Base-by-base conservation (phyloP, 768 basidiomycete species). In the Agaricus sinodeliciosus region DNA sequence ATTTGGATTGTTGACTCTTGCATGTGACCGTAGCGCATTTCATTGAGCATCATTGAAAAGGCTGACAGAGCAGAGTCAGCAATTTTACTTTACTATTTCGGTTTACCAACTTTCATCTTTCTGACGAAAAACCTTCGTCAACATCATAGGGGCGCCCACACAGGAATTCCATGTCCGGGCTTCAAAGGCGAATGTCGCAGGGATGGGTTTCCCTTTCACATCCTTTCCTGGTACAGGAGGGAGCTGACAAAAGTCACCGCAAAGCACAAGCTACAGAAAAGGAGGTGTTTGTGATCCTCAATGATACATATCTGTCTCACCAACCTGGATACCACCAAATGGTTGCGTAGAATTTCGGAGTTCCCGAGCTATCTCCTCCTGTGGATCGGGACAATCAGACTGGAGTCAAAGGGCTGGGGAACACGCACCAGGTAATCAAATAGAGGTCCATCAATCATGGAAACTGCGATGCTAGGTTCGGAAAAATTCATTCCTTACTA, bases 171-270 rank as follows among this genome's bases (percentile, higher is more conserved):
- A 95, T n/a, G 75, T 71, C 12, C 75, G 58, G 0, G 92, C 85
- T 50, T 94, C 90, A 62, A 96, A 94, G 3, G 86, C 83, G 65
- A 94, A 94, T 5, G 57, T 65, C 4, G 81, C 69, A 6, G 73
- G 69, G 28, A 82, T 72, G 9, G 75, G 39, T 58, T 77, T 54
- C 57, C 76, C 76, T 45, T 80, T 70, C 61, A 71, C 64, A 67
- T 77, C 60, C 58, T 75, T 67, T 31, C 70, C 72, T 11, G 78
- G 72, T 0, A 94, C 89, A 1, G 93, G 93, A 9, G 93, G 93
- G 0, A 96, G 74, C 65, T 96, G 92, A 63, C 82, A 94, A 65
- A 94, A 94, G 63, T 96, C 93, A 6, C 93, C 93, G 7, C 86
- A 91, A 3, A 94, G 70, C 31, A 89, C 75, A 48, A 94, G 78